Conservation (phyloP, 2,329 filamentous ascomycete genomes). For the Calonectria pseudoreteaudii region DNA sequence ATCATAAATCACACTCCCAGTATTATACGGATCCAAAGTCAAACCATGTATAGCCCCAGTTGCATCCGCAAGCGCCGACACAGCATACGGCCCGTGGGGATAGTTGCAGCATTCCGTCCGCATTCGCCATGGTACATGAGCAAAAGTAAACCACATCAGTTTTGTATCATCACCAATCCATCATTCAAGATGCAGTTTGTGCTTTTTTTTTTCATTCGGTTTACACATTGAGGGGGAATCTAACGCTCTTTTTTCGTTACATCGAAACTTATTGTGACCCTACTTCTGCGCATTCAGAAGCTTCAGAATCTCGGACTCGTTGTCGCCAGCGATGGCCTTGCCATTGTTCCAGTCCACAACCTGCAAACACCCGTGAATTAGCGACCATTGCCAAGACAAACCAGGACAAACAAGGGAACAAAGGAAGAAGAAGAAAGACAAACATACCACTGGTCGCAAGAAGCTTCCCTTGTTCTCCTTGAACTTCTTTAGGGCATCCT, state of each 20-base stretch:
- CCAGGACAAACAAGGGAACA: not conserved
- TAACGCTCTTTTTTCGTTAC: conserved; percentile 29
- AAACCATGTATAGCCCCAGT: not conserved
- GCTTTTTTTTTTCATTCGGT: not conserved
- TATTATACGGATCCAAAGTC: not conserved
- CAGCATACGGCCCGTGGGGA: not conserved
- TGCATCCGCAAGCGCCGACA: conserved; percentile 3
- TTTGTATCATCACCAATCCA: not conserved
- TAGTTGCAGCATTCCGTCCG: not conserved
- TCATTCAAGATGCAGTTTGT: not conserved
- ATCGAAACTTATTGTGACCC: conserved; percentile 21
- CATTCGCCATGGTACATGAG: not conserved
- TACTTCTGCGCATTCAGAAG: conserved; percentile 72
- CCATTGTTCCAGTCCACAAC: conserved; percentile 96
- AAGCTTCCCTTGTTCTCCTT: conserved; percentile 77
- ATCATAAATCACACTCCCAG: not conserved
- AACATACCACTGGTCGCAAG: conserved; percentile 79
- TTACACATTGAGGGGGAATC: conserved; percentile 34
- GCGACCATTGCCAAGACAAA: not conserved
- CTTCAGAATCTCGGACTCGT: conserved; percentile 90
- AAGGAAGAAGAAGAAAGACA: not conserved
- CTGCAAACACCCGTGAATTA: conserved; percentile 40
- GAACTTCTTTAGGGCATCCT: conserved; percentile 84
- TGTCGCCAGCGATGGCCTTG: conserved; percentile 80
- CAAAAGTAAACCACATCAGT: not conserved